Evolutionary conservation across 805 yeast species (phyloP).

Genomic region (Cyberlindnera japonica): DNA sequence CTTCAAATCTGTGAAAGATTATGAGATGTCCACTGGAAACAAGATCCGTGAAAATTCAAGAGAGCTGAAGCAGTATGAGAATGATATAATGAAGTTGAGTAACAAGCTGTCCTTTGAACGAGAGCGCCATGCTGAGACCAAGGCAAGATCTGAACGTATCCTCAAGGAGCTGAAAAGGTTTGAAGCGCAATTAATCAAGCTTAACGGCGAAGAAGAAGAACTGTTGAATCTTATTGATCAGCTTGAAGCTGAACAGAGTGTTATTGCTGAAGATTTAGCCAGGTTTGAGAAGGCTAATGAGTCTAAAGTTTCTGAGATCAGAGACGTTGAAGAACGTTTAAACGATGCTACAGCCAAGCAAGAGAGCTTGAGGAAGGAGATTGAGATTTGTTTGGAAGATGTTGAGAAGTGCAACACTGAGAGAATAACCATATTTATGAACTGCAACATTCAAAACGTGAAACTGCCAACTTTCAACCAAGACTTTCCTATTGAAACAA

Average conservation of each 20-base stretch:
- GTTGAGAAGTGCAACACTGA: conserved; percentile 52
- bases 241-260: conserved; percentile 40
- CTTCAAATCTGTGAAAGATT: conserved; percentile 56
- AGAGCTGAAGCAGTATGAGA: conserved; percentile 57
- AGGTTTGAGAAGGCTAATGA: conserved; percentile 31
- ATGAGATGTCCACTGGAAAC: conserved; percentile 66
- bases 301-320: conserved; percentile 32
- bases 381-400: conserved; percentile 45
- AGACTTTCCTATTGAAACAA: conserved; percentile 54
- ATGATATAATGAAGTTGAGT: conserved; percentile 56
- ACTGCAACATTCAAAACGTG: conserved; percentile 73
- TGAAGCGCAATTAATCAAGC: conserved; percentile 31
- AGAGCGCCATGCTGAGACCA: conserved; percentile 53
- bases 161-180: conserved; percentile 36
- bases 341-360: conserved; percentile 32
- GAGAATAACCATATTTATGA: conserved; percentile 55
- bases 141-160: conserved; percentile 42
- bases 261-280: conserved; percentile 33
- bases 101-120: conserved; percentile 63
- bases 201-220: conserved; percentile 32
- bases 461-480: conserved; percentile 32
- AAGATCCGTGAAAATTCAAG: conserved; percentile 51
- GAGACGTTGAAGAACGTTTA: conserved; percentile 46
- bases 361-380: conserved; percentile 33
- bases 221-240: conserved; percentile 33